phyloP scores from a whole-genome alignment of 495 filamentous ascomycete genomes.

The Cercophora samala region DNA sequence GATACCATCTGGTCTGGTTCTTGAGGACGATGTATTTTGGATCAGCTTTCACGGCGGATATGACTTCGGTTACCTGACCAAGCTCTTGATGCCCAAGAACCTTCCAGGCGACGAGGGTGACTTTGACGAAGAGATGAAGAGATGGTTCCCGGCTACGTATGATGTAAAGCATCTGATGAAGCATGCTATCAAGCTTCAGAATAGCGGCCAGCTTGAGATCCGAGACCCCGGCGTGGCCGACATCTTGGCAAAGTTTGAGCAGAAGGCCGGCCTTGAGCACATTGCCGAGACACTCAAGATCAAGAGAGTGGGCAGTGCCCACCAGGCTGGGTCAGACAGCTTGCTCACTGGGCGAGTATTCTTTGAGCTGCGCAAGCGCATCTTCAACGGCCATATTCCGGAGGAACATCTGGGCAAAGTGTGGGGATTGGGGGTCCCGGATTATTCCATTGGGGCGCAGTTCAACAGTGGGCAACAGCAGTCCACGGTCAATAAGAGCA shows the following conservation, averaged over 20 bases:
- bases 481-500: constrained; percentile 7
- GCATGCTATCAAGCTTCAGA: constrained; percentile 56
- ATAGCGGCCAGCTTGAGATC: constrained; percentile 62
- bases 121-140: constrained; percentile 77
- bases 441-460: constrained; percentile 48
- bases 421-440: constrained; percentile 68
- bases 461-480: constrained; percentile 40
- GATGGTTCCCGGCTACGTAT: constrained; percentile 88
- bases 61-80: constrained; percentile 95
- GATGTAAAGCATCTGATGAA: constrained; percentile 99
- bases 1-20: constrained; percentile 87
- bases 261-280: constrained; percentile 85
- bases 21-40: constrained; percentile 85
- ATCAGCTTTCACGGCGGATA: constrained; percentile 98
- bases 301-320: constrained; percentile 77
- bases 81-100: constrained; percentile 75
- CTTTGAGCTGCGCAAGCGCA: constrained; percentile 78
- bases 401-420: constrained; percentile 78
- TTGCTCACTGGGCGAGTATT: constrained; percentile 91
- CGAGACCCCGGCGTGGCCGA: constrained; percentile 59
- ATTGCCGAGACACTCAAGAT: constrained; percentile 90
- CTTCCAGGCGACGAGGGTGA: constrained; percentile 83
- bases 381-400: constrained; percentile 78
- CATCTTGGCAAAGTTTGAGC: constrained; percentile 73
- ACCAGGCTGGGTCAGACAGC: constrained; percentile 89